Evolutionary conservation across 2,329 filamentous ascomycete genomes (phyloP).

Genomic region (Trichoderma pleuroti): DNA sequence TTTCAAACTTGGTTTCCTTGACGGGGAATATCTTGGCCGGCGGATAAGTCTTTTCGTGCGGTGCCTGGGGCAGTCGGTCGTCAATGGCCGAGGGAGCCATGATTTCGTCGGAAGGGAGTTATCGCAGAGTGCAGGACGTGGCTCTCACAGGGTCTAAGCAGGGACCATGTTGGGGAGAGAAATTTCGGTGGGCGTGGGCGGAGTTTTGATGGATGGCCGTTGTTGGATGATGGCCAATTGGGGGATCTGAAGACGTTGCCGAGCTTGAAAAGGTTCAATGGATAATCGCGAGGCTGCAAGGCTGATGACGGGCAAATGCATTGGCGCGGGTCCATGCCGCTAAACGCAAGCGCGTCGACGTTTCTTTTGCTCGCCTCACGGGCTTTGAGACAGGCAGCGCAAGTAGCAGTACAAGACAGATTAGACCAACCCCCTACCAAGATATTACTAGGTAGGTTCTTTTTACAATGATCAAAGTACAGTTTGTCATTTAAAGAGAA

Average conservation of each 20-base stretch:
- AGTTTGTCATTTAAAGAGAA: neutral
- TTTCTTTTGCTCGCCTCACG: slow-evolving; percentile 1
- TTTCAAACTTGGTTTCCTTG: slow-evolving; percentile 60
- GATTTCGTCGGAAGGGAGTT: slow-evolving; percentile 20
- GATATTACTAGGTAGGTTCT: neutral
- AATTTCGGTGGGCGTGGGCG: neutral
- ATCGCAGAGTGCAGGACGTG: neutral
- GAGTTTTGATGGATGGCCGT: slow-evolving; percentile 5
- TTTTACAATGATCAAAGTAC: neutral
- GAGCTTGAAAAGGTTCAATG: slow-evolving; percentile 24
- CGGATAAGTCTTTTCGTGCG: slow-evolving; percentile 44
- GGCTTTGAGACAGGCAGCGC: neutral
- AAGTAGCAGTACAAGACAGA: neutral
- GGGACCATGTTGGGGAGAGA: slow-evolving; percentile 14
- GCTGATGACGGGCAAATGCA: slow-evolving; percentile 29
- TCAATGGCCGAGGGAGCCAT: slow-evolving; percentile 56
- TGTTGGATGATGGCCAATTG: slow-evolving; percentile 28
- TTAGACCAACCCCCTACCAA: neutral
- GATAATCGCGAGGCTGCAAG: slow-evolving; percentile 34
- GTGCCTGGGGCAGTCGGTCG: slow-evolving; percentile 36
- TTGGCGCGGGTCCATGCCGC: slow-evolving; percentile 23
- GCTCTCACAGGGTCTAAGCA: slow-evolving; percentile 6
- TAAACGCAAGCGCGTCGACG: slow-evolving; percentile 15
- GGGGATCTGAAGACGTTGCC: slow-evolving; percentile 23
- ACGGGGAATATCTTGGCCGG: slow-evolving; percentile 57